Evolutionary conservation across 805 yeast genomes (phyloP).

Genomic region (Saccharomyces jurei): DNA sequence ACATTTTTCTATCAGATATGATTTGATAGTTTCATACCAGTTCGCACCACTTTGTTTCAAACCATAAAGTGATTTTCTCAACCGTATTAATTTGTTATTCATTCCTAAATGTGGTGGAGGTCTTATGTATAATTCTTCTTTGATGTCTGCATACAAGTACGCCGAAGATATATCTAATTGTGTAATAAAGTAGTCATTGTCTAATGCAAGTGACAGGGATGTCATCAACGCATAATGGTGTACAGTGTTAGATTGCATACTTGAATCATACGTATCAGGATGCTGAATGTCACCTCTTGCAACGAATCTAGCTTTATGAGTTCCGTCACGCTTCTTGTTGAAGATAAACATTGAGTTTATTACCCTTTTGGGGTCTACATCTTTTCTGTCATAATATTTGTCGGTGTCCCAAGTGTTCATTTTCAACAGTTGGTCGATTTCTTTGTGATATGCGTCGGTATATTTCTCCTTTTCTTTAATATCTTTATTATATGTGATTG

Average conservation of each 20-base stretch:
- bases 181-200: slow-evolving; percentile 1
- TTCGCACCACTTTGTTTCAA: slow-evolving; percentile 1
- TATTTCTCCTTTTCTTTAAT: slow-evolving; percentile 1
- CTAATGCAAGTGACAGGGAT: slow-evolving; percentile 5
- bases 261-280: background rate
- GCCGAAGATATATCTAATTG: slow-evolving; percentile 6
- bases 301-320: slow-evolving; percentile 3
- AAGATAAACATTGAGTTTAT: slow-evolving; percentile 1
- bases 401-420: slow-evolving; percentile 4
- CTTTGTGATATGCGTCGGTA: slow-evolving; percentile 8
- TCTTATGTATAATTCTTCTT: slow-evolving; percentile 5
- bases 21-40: slow-evolving; percentile 4
- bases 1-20: background rate
- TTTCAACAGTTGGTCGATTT: slow-evolving; percentile 8
- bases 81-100: slow-evolving; percentile 3
- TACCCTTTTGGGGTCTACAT: background rate
- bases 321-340: slow-evolving; percentile 4
- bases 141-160: slow-evolving; percentile 2
- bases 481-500: slow-evolving; percentile 3
- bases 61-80: slow-evolving; percentile 5
- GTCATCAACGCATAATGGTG: slow-evolving; percentile 11
- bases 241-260: background rate
- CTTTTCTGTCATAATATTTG: background rate
- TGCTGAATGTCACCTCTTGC: slow-evolving; percentile 5
- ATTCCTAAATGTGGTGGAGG: slow-evolving; percentile 4